Conservation (phyloP, 805 yeast species). For the Debaryomyces tyrocola region DNA sequence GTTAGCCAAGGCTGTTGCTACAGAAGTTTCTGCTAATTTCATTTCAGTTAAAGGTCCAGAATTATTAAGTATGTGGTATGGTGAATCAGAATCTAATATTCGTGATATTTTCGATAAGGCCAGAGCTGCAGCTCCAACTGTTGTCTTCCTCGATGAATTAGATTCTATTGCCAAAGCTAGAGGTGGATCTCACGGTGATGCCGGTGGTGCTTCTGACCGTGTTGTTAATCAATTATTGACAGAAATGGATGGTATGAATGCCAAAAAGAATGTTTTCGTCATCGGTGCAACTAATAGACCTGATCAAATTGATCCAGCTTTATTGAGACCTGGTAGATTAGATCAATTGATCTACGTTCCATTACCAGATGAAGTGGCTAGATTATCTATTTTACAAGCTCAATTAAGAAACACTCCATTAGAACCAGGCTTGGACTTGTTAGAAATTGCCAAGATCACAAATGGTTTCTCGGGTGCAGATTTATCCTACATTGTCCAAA, state of each 20-base stretch:
- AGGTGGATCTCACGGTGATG: constrained; percentile 88
- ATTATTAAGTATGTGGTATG: constrained; percentile 97
- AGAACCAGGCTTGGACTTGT: constrained; percentile 92
- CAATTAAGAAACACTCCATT: constrained; percentile 98
- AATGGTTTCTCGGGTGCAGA: constrained; percentile 99
- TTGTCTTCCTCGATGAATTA: constrained; percentile 95
- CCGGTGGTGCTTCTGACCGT: constrained; percentile 96
- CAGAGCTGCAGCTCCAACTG: constrained; percentile 99
- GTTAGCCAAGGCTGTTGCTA: constrained; percentile 98
- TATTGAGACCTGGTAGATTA: constrained; percentile 97
- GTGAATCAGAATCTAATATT: constrained; percentile 96
- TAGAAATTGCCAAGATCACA: constrained; percentile 90
- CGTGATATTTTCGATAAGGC: constrained; percentile 98
- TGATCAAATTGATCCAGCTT: constrained; percentile 98
- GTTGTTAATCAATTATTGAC: constrained; percentile 94
- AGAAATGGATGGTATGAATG: constrained; percentile 99
- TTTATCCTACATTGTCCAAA: constrained; percentile 93
- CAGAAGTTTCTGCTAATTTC: constrained; percentile 97
- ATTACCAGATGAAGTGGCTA: constrained; percentile 92
- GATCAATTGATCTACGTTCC: constrained; percentile 99
- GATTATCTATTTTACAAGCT: constrained; percentile 89
- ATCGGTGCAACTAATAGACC: constrained; percentile 99
- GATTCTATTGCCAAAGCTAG: constrained; percentile 97
- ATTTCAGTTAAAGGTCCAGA: constrained; percentile 97
- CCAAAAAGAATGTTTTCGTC: constrained; percentile 97